Evolutionary conservation across 108 stramenopile genomes (phyloP), one percentile per base, ranked within the genome.

Genomic region (Skeletonema marinoi): DNA sequence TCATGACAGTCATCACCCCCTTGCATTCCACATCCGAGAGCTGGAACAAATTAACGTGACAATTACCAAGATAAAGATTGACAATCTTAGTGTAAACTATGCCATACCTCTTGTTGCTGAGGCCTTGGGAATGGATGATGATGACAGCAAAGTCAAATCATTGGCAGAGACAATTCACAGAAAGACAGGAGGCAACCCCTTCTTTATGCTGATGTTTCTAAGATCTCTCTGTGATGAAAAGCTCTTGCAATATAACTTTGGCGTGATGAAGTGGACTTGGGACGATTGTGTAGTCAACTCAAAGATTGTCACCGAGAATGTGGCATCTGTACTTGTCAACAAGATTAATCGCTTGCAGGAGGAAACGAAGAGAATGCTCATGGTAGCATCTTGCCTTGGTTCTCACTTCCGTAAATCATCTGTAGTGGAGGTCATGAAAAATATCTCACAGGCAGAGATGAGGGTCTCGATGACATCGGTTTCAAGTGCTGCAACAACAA

Each of bases 131-230:
- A 14, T 38, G 59, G 48, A 64, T 3, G 38, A 31, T 29, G 2
- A 30, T 16, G 48, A 69, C 30, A 36, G 8, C 6, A 36, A 36
- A 36, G 36, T 36, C 36, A 36, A 6, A 36, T 6, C 36, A 36
- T 36, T 36, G 36, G 36, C 36, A 36, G 36, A 36, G 8, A 36
- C 36, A 36, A 36, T 36, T 1, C 36, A 36, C 36, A 30, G 17
- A 17, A 81, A 81, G 68, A 86, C 85, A 16, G 39, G 33, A 5
- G 78, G 84, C 29, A 85, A 85, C 42, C 33, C 71, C 16, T 85
- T 67, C 67, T 79, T 65, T 31, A 17, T 80, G 35, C 54, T 85
- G 44, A 50, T 67, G 54, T 85, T 77, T 38, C 59, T 85, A 14
- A 38, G 48, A 16, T 31, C 54, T 9, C 59, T 85, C 0, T 4